phyloP scores from a whole-genome alignment of 257 asterid genomes.

The Fraxinus pennsylvanica region DNA sequence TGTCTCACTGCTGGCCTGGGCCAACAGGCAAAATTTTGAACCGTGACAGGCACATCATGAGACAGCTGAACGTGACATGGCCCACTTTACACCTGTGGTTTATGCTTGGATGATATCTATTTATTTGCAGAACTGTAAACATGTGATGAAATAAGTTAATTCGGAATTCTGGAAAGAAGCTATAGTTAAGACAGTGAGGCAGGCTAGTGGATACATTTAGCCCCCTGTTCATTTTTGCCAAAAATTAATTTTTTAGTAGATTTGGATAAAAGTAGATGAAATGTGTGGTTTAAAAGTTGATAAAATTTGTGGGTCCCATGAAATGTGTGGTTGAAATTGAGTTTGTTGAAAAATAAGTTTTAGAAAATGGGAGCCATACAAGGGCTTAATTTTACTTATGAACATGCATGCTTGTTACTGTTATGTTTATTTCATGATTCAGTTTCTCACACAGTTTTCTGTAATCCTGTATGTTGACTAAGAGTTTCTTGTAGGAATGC shows the following conservation, averaged over 20 bases:
- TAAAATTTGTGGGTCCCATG: no score
- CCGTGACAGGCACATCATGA: background rate
- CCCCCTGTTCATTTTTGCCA: no score
- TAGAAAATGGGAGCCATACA: no score
- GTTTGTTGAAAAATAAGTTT: no score
- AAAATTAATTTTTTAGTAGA: no score
- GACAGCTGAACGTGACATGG: background rate
- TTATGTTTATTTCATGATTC: background rate
- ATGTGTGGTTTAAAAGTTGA: no score
- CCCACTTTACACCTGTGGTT: background rate
- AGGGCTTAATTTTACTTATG: background rate
- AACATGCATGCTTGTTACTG: background rate
- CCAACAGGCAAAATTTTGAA: background rate
- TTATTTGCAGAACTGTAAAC: background rate
- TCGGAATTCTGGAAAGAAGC: slow-evolving; percentile 10
- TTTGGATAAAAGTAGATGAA: no score
- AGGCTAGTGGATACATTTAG: background rate
- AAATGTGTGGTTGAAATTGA: no score
- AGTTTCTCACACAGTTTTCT: background rate
- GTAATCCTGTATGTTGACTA: background rate
- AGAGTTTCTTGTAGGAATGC: background rate
- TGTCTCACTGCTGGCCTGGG: background rate
- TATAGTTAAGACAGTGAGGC: background rate
- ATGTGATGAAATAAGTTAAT: background rate
- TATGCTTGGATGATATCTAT: slow-evolving; percentile 2